Base-by-base conservation (phyloP, 805 yeast species). In the Nakazawaea pomicola region DNA sequence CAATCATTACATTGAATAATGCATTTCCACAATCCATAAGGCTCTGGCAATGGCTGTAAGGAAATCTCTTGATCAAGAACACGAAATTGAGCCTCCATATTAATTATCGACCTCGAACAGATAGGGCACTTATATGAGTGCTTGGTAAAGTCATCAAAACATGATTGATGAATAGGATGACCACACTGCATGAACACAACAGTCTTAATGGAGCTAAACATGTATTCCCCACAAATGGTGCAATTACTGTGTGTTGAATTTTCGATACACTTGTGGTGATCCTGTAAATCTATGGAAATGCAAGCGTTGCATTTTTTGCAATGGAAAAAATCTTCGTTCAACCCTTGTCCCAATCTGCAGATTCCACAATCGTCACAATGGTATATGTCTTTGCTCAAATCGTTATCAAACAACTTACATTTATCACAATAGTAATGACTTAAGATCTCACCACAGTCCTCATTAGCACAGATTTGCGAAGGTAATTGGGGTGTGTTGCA, bases 111-210 rank as follows among this genome's bases (percentile, higher is more conserved):
- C 50, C 84, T 78, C 41, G 87, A 81, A 57, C 98, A 90, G 2
- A 86, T 72, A 1, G 98, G 98, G 59, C 98, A 90, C 57, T 87
- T 86, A 68, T 88, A 90, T 12, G 85, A 78, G 56, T 84, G 88
- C 49, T 79, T 74, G n/a, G 86, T 76, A 57, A 83, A 80, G 49
- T 86, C 91, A 46, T 81, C 81, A 58, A 79, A 89, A 59, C 98
- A 90, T 20, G 60, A 54, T 57, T 88, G 87, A 62, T 90, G 98
- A 44, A 90, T 90, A 29, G 95, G 86, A 61, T 90, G 98, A 2
- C 97, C 96, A 62, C 98, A 90, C 36, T 73, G 68, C 96, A 90
- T 88, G 58, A 90, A 89, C 16, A 88, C 95, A 32, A 89, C 95
- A 9, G 88, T 81, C 55, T 69, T 72, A 6, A 83, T 78, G 4